Conservation (phyloP, 2,329 filamentous ascomycete species). For the Scedosporium minutisporum region DNA sequence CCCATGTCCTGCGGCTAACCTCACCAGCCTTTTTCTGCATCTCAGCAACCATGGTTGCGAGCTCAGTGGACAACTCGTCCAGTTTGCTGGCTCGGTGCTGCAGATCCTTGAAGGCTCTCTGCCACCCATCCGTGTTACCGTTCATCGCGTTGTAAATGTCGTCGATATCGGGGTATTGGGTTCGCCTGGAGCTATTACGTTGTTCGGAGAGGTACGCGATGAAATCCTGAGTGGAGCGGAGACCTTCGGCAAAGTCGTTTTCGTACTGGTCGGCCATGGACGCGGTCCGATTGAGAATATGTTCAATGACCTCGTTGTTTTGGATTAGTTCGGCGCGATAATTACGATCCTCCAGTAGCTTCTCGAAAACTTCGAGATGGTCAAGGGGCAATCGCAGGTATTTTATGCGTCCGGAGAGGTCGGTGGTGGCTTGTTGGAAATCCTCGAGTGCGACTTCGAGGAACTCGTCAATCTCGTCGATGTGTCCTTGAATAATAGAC, state of each 20-base stretch:
- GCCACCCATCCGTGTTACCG: conserved; percentile 86
- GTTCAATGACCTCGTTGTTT: conserved; percentile 85
- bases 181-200: conserved; percentile 48
- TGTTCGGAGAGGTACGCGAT: conserved; percentile 64
- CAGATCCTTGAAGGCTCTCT: conserved; percentile 66
- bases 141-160: conserved; percentile 85
- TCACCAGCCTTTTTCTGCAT: conserved; percentile 79
- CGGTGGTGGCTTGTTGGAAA: conserved; percentile 65
- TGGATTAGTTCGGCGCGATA: conserved; percentile 76
- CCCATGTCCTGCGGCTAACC: conserved; percentile 68
- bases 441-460: conserved; percentile 80
- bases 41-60: conserved; percentile 70
- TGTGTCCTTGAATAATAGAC: conserved; percentile 79
- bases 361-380: conserved; percentile 73
- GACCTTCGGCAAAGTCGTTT: conserved; percentile 68
- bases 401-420: conserved; percentile 71
- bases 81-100: conserved; percentile 63
- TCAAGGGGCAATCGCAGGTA: conserved; percentile 75
- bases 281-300: conserved; percentile 73
- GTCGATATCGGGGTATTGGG: conserved; percentile 51
- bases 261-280: conserved; percentile 66
- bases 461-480: conserved; percentile 89
- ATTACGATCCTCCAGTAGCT: conserved; percentile 73
- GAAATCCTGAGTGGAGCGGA: conserved; percentile 67
- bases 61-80: conserved; percentile 58